phyloP scores from a whole-genome alignment of 371 early-diverging fungal genomes.

The Mucor lusitanicus region DNA sequence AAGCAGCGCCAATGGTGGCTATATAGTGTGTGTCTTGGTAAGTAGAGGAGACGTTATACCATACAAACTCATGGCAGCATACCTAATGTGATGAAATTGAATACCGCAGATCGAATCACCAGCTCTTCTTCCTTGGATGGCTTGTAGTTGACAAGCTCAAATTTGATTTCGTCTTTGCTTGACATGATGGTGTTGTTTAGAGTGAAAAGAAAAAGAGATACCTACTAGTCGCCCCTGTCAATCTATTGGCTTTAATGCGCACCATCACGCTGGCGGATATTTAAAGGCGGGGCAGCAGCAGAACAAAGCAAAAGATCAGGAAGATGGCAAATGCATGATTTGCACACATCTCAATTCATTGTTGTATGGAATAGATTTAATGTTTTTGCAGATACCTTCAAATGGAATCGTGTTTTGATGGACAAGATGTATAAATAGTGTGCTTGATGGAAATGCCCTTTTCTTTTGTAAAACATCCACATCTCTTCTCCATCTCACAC shows the following conservation, averaged over 20 bases:
- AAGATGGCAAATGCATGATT: neutral
- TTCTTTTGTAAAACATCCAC: too few species aligned
- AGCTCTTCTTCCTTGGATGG: constrained; percentile 32
- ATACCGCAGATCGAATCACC: constrained; percentile 41
- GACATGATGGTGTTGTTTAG: constrained; percentile 12
- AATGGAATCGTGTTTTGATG: neutral
- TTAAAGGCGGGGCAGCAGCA: neutral
- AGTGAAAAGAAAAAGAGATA: neutral
- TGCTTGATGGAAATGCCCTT: neutral
- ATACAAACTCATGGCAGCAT: neutral
- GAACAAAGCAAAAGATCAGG: neutral
- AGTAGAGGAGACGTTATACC: neutral
- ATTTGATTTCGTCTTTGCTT: constrained; percentile 32
- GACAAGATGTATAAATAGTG: neutral
- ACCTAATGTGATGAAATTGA: constrained; percentile 38
- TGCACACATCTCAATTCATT: neutral
- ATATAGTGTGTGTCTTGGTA: neutral
- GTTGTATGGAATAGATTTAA: neutral
- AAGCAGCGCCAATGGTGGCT: constrained; percentile 44
- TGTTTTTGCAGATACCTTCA: constrained; percentile 1
- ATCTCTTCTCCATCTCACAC: neutral
- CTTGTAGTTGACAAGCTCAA: constrained; percentile 27
- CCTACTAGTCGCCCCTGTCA: neutral
- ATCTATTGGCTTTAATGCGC: neutral
- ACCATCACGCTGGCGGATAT: too few species aligned